A percentile compares a stretch with the other conserved stretches of the same genome.
Conservation (phyloP, 2,329 filamentous ascomycete genomes). For the Aureobasidium sp. region DNA sequence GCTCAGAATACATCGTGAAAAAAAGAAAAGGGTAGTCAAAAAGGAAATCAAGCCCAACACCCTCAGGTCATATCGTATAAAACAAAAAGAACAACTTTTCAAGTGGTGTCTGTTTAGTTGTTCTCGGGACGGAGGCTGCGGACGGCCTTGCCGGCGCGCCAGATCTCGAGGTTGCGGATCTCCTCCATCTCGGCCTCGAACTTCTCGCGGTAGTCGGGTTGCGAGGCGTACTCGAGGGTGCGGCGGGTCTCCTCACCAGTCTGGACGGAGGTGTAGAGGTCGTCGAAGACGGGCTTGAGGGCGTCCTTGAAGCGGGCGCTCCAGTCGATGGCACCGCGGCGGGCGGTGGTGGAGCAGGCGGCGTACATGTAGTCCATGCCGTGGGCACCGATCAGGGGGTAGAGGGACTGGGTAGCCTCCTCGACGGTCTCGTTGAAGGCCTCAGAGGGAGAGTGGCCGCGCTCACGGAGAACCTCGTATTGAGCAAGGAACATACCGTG, state of each 20-base stretch:
- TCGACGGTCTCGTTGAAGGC: conserved; percentile 99
- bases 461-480: conserved; percentile 99
- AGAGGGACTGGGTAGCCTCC: conserved; percentile 96
- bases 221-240: conserved; percentile 94
- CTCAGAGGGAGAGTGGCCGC: conserved; percentile 93
- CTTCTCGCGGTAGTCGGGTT: conserved; percentile 91
- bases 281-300: conserved; percentile 97
- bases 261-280: conserved; percentile 88
- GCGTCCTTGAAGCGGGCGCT: conserved; percentile 94
- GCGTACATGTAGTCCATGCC: conserved; percentile 99
- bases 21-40: neutral
- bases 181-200: conserved; percentile 98
- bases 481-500: conserved; percentile 99
- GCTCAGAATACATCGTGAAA: conserved; percentile 13
- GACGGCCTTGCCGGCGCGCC: conserved; percentile 96
- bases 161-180: conserved; percentile 97
- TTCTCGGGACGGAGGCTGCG: conserved; percentile 44
- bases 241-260: conserved; percentile 91
- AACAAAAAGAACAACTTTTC: neutral
- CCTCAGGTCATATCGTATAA: conserved; percentile 10
- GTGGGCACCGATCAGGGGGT: conserved; percentile 93
- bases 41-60: neutral
- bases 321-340: conserved; percentile 99
- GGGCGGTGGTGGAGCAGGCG: conserved; percentile 97
- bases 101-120: conserved; percentile 20